Base-by-base conservation (phyloP, 202 grass and related monocot genomes). In the Setaria italica region DNA sequence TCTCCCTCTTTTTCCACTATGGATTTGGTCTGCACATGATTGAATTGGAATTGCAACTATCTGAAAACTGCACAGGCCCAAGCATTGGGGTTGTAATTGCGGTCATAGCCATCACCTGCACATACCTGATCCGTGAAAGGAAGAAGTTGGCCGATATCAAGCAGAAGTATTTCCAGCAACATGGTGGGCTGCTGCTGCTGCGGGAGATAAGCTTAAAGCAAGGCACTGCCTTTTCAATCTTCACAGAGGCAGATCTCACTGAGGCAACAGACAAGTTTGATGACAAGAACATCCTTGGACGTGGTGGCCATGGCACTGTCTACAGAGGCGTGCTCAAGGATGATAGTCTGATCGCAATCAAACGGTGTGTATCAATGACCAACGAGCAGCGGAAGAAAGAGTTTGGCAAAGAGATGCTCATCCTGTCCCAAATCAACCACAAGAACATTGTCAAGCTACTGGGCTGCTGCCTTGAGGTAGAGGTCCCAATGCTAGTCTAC, bases 401-500 rank as follows among this genome's bases (percentile, higher is more conserved):
- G 53, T 90, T 90, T 0, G 72, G 71, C 50, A 90, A 86, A 20
- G 88, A 86, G 49, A 86, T 90, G 88, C 13, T 90, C 19, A 90
- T 91, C 64, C 78, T 85, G 17, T 81, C 82, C 30, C 77, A 78
- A 77, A 85, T 82, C 65, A 86, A 90, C 72, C 84, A 92, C 39
- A 92, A 59, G 65, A 91, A 91, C 67, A 59, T 91, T 1, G 90
- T 91, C 13, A 79, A 72, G 78, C 79, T 91, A 33, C 33, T 88
- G 7, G 90, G 86, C 0, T 92, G 86, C 72, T 89, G 86, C 67
- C 83, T 92, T 1, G 86, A 92, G 6, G 71, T 82, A 25, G 78
- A 92, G 41, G 84, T 86, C 5, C 86, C 90, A 3, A 85, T 89
- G 48, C 53, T 91, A 6, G 90, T 91, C 0, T 88, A 88, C 9